These are phyloP conservation scores for Penicillium sclerotiorum DNA, from an alignment of 2,329 filamentous ascomycete genomes.

Conservation along the genomic window DNA sequence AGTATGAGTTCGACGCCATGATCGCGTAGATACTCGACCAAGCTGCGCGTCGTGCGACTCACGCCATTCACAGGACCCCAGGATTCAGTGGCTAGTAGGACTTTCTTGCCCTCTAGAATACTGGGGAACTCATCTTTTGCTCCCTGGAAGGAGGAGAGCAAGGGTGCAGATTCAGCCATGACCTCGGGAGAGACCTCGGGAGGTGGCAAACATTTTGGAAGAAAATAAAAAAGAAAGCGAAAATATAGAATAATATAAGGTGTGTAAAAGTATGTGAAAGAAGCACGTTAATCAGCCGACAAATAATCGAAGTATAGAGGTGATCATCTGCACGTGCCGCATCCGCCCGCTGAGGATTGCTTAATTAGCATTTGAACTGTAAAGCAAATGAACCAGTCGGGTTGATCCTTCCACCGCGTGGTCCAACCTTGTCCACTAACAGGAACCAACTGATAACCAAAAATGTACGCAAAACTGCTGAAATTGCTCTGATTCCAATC, in stretches of 20 bases:
- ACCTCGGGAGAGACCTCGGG: no score
- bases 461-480: no score
- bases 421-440: neutral
- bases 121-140: constrained; percentile 40
- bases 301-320: no score
- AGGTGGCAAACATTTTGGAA: no score
- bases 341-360: constrained; percentile 14
- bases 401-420: neutral
- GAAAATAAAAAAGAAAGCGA: no score
- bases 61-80: constrained; percentile 75
- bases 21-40: constrained; percentile 67
- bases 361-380: neutral
- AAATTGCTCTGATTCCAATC: no score
- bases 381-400: constrained; percentile 3
- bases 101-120: constrained; percentile 60
- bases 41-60: constrained; percentile 68
- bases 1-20: constrained; percentile 67
- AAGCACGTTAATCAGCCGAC: no score
- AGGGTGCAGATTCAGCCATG: constrained; percentile 15
- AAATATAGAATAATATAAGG: neutral
- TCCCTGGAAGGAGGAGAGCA: constrained; percentile 12
- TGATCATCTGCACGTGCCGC: constrained; percentile 23
- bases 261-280: no score
- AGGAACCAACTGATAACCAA: neutral
- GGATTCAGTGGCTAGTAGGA: constrained; percentile 70